Conservation (phyloP, 306 rosid species). For the Pyrus bretschneideri region DNA sequence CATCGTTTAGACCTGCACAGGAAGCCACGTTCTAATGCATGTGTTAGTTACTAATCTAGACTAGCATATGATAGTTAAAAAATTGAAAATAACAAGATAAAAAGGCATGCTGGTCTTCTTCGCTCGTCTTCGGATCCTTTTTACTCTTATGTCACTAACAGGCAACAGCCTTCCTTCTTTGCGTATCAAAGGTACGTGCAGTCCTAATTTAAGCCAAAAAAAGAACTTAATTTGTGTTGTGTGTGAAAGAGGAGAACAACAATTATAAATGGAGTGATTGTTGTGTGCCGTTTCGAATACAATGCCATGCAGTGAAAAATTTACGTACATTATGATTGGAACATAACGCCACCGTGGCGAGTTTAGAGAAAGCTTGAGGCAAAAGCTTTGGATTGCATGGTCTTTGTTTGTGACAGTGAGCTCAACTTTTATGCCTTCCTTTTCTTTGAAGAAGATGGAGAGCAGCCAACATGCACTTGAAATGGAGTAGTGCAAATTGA, state of each 20-base stretch:
- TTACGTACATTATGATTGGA: too few species aligned
- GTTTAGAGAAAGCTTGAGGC: too few species aligned
- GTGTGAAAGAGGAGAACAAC: too few species aligned
- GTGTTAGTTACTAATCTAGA: conserved; percentile 4
- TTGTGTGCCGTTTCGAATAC: too few species aligned
- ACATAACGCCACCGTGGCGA: too few species aligned
- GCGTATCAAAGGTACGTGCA: conserved; percentile 49
- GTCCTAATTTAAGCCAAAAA: conserved; percentile 10
- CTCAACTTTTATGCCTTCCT: conserved; percentile 14
- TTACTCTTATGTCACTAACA: conserved; percentile 7
- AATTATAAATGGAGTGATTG: too few species aligned
- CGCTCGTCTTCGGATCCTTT: conserved; percentile 18
- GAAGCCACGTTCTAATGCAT: conserved; percentile 22
- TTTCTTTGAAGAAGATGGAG: conserved; percentile 3
- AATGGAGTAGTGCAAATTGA: neutral
- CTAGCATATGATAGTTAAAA: neutral
- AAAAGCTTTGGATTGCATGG: neutral
- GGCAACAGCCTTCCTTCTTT: conserved; percentile 39
- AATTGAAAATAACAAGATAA: neutral
- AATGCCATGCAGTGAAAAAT: too few species aligned
- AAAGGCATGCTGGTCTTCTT: conserved; percentile 14
- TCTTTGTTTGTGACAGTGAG: conserved; percentile 24
- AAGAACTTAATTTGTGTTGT: neutral
- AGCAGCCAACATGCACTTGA: neutral
- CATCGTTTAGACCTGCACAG: conserved; percentile 15